These are phyloP conservation scores for Warburgia ugandensis DNA, from an alignment of 164 flowering plant genomes.

Conservation along the genomic window DNA sequence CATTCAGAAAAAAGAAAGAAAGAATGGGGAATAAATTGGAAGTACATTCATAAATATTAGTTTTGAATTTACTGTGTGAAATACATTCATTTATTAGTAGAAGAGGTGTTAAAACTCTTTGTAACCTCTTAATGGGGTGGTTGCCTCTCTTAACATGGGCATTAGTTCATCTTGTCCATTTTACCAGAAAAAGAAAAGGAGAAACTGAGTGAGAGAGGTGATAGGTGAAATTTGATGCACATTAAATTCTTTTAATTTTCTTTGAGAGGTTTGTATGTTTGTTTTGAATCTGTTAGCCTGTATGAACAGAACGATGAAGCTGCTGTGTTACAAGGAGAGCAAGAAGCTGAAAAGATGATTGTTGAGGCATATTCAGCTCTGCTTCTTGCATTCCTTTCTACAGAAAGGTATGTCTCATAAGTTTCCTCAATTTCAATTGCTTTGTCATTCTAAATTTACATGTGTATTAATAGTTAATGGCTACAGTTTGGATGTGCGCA, in stretches of 20 bases:
- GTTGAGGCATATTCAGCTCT: constrained; percentile 92
- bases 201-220: neutral
- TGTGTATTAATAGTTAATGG: neutral
- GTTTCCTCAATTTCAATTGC: neutral
- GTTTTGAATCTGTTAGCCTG: neutral
- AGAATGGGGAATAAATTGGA: no score
- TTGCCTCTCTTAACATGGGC: neutral
- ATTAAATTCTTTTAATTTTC: neutral
- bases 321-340: constrained; percentile 70
- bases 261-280: neutral
- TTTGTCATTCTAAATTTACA: neutral
- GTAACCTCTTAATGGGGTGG: no score
- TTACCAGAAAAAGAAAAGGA: neutral
- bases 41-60: no score
- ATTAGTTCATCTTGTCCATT: neutral
- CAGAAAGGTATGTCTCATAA: constrained; percentile 55
- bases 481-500: constrained; percentile 56
- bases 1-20: no score
- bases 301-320: constrained; percentile 64
- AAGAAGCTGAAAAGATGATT: constrained; percentile 97
- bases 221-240: neutral
- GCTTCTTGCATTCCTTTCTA: constrained; percentile 92
- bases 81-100: no score
- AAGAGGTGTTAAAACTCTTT: no score
- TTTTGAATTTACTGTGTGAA: no score